These are phyloP conservation scores for Calonectria pteridis DNA, from an alignment of 2,329 filamentous ascomycete genomes.

Conservation along the genomic window DNA sequence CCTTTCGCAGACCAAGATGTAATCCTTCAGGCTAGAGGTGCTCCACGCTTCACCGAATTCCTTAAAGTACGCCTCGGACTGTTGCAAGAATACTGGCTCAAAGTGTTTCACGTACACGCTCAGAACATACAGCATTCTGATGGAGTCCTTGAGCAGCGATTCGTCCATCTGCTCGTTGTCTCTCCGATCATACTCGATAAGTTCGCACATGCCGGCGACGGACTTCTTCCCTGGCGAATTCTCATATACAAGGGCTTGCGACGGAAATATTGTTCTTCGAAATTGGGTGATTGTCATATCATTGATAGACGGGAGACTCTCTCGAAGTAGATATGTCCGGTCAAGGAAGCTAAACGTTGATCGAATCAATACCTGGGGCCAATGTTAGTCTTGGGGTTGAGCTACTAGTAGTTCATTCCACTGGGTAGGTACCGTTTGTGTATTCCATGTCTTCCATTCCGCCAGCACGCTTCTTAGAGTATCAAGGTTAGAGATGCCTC, in stretches of 20 bases:
- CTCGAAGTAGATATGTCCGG: slow-evolving; percentile 85
- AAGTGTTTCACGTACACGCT: slow-evolving; percentile 84
- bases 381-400: slow-evolving; percentile 6
- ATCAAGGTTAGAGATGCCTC: slow-evolving; percentile 69
- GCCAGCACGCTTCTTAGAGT: slow-evolving; percentile 68
- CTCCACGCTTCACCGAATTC: slow-evolving; percentile 78
- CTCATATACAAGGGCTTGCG: slow-evolving; percentile 30
- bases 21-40: slow-evolving; percentile 75
- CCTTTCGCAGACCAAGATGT: slow-evolving; percentile 77
- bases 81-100: slow-evolving; percentile 78
- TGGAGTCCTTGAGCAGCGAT: slow-evolving; percentile 76
- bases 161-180: slow-evolving; percentile 69
- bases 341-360: slow-evolving; percentile 96
- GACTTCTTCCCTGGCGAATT: slow-evolving; percentile 48
- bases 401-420: slow-evolving; percentile 8
- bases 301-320: slow-evolving; percentile 78
- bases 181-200: slow-evolving; percentile 80
- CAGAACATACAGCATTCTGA: slow-evolving; percentile 88
- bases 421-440: slow-evolving; percentile 73
- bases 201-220: slow-evolving; percentile 73
- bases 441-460: slow-evolving; percentile 83
- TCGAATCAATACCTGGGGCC: slow-evolving; percentile 76
- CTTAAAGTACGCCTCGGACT: slow-evolving; percentile 76
- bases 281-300: slow-evolving; percentile 86
- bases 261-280: slow-evolving; percentile 67